A percentile compares a stretch with the other conserved stretches of the same genome.
Conservation (phyloP, 306 rosid species). For the Castanea sativa region DNA sequence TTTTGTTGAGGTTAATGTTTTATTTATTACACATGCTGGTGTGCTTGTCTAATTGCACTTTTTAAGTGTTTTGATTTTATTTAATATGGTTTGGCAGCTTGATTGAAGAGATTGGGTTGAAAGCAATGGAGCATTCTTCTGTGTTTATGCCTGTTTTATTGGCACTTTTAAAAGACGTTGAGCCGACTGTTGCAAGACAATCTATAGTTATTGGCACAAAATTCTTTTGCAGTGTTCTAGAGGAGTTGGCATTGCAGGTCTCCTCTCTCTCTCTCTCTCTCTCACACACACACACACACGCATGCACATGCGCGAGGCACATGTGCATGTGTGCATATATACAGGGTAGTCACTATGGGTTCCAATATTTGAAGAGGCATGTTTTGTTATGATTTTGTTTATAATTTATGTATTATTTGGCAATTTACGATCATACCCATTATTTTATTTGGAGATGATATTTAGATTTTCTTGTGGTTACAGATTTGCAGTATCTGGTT, state of each 20-base stretch:
- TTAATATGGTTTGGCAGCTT: conserved; percentile 48
- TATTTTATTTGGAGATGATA: no score
- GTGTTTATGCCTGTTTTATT: conserved; percentile 56
- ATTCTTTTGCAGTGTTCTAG: conserved; percentile 56
- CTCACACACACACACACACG: not conserved
- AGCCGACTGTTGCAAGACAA: conserved; percentile 52
- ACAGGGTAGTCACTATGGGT: not conserved
- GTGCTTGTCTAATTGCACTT: not conserved
- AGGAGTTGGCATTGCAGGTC: conserved; percentile 85
- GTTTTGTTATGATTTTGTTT: not conserved
- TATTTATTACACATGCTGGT: not conserved
- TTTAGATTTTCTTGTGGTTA: no score
- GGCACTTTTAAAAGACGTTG: conserved; percentile 61
- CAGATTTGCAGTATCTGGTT: no score
- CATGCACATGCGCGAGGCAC: no score
- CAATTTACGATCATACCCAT: no score
- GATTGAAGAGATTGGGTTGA: conserved; percentile 79
- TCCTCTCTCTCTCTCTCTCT: conserved; percentile 12
- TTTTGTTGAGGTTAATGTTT: no score
- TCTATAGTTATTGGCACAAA: conserved; percentile 69
- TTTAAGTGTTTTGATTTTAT: not conserved
- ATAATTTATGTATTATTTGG: no score
- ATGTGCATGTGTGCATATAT: not conserved
- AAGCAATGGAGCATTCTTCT: conserved; percentile 66
- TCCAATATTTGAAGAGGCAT: no score